Percentiles rank a stretch among this genome's conserved stretches.
Evolutionary conservation across 139 green algal genomes (phyloP).

Genomic region (Auxenochlorella pyrenoidosa): DNA sequence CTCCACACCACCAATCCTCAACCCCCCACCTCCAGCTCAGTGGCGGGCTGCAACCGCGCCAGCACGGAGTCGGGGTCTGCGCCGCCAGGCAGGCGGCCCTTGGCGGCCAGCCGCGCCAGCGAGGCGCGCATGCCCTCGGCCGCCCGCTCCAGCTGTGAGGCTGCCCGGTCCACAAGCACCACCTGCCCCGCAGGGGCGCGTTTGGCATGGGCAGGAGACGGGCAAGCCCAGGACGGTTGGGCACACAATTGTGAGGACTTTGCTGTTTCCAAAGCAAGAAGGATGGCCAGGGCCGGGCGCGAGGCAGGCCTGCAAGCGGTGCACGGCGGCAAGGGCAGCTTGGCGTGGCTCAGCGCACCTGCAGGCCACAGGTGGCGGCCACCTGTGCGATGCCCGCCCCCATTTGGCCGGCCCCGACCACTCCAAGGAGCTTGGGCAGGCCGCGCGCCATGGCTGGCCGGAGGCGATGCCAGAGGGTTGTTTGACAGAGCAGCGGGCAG

Average conservation of each 20-base stretch:
- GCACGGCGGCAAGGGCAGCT: background rate
- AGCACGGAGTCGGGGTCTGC: background rate
- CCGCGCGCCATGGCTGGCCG: background rate
- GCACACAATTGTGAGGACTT: no score
- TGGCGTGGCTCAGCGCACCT: constrained; percentile 38
- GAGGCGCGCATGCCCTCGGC: background rate
- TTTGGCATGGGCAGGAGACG: background rate
- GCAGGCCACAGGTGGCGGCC: constrained; percentile 53
- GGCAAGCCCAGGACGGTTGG: no score
- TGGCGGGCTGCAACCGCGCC: constrained; percentile 20
- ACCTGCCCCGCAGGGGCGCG: background rate
- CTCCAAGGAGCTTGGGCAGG: constrained; percentile 52
- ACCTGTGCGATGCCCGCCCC: constrained; percentile 79
- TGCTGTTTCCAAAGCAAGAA: no score
- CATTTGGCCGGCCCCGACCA: constrained; percentile 85
- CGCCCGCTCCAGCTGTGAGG: constrained; percentile 21
- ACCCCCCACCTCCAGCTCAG: background rate
- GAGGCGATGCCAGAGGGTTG: background rate
- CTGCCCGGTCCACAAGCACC: constrained; percentile 43
- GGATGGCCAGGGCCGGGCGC: background rate
- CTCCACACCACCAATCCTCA: background rate
- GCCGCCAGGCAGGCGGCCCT: constrained; percentile 13
- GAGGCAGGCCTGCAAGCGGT: constrained; percentile 5
- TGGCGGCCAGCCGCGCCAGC: constrained; percentile 16
- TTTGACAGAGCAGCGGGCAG: background rate